Conservation (phyloP, 768 basidiomycete genomes). For the Gymnopilus junonius region DNA sequence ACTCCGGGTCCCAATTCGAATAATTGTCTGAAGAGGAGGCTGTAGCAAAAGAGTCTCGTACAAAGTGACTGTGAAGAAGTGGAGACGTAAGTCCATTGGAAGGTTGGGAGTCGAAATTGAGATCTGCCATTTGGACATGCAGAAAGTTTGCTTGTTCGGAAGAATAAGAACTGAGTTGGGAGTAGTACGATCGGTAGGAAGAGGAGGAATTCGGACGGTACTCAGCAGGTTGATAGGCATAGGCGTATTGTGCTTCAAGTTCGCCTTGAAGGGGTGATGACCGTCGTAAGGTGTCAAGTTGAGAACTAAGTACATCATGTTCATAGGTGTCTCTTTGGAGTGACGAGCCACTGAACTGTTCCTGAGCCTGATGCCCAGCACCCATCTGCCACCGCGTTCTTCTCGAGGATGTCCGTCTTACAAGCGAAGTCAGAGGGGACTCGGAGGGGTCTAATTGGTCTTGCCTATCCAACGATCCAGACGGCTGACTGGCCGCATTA, state of each 20-base stretch:
- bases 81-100: slow-evolving; percentile 39
- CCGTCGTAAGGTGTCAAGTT: not conserved
- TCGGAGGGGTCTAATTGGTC: slow-evolving; percentile 18
- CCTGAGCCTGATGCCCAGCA: slow-evolving; percentile 16
- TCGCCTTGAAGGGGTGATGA: not conserved
- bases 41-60: slow-evolving; percentile 46
- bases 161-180: not conserved
- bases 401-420: slow-evolving; percentile 56
- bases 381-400: slow-evolving; percentile 22
- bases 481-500: not conserved
- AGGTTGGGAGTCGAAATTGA: slow-evolving; percentile 9
- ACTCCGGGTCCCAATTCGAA: slow-evolving; percentile 36
- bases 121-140: slow-evolving; percentile 9
- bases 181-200: slow-evolving; percentile 3
- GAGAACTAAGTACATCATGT: not conserved
- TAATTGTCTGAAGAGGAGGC: slow-evolving; percentile 39
- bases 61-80: slow-evolving; percentile 52
- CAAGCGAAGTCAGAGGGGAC: slow-evolving; percentile 66
- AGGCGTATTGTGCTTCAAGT: not conserved
- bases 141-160: not conserved
- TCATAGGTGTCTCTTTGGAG: not conserved
- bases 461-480: not conserved
- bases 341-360: slow-evolving; percentile 8
- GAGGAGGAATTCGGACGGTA: not conserved
- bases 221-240: not conserved